These are phyloP conservation scores for Centaurea solstitialis DNA, from an alignment of 129 eudicot species.

Conservation along the genomic window DNA sequence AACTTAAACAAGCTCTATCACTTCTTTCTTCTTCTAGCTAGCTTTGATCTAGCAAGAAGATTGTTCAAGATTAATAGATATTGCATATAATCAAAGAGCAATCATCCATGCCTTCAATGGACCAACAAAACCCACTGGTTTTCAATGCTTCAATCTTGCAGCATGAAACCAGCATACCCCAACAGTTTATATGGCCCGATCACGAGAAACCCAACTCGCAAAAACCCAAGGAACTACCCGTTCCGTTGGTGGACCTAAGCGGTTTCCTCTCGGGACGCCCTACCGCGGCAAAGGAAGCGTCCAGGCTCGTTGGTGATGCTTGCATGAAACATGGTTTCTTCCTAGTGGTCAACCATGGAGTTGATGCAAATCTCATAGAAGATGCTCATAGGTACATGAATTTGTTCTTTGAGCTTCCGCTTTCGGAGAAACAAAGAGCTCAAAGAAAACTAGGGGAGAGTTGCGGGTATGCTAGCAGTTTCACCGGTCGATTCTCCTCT, in stretches of 20 bases:
- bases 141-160: slow-evolving; percentile 40
- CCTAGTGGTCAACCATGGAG: slow-evolving; percentile 54
- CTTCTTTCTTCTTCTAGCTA: slow-evolving; percentile 13
- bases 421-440: slow-evolving; percentile 49
- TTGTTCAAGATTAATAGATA: slow-evolving; percentile 22
- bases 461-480: slow-evolving; percentile 71
- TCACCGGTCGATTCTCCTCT: slow-evolving; percentile 62
- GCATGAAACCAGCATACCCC: slow-evolving; percentile 55
- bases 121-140: slow-evolving; percentile 32
- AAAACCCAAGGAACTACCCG: slow-evolving; percentile 30
- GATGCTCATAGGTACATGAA: slow-evolving; percentile 56
- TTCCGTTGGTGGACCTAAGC: slow-evolving; percentile 49
- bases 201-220: slow-evolving; percentile 49
- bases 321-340: slow-evolving; percentile 63
- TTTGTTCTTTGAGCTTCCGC: slow-evolving; percentile 52
- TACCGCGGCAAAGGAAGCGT: slow-evolving; percentile 31
- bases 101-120: slow-evolving; percentile 21
- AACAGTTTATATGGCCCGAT: slow-evolving; percentile 56
- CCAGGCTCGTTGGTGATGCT: slow-evolving; percentile 42
- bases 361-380: slow-evolving; percentile 37
- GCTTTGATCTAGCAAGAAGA: not conserved
- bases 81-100: slow-evolving; percentile 24
- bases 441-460: slow-evolving; percentile 67
- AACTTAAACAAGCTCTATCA: slow-evolving; percentile 24
- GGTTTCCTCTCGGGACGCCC: slow-evolving; percentile 45